Base-by-base conservation (phyloP, 257 asterid species). In the Plantago major region DNA sequence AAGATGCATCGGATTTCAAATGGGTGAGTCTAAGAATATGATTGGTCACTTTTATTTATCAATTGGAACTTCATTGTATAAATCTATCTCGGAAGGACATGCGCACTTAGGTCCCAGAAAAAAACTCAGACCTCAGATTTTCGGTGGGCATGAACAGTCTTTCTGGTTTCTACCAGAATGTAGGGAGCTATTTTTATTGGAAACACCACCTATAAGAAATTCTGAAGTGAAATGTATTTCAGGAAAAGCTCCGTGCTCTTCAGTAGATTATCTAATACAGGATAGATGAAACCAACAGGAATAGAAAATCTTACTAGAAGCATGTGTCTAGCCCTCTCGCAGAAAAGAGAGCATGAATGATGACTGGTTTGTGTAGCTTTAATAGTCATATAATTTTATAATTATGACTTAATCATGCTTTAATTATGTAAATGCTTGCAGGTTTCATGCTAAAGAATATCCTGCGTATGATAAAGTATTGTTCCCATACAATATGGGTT, bases 371-470 rank as follows among this genome's bases (percentile, higher is more conserved):
- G 16, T 47, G 47, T 50, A 38, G 60, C 44, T 17, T 44, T 1
- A 43, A 17, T 48, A 2, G 22, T 12, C 13, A 55, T 64, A 52
- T 57, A 58, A 22, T 46, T 46, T 43, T 70, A 3, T 49, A 9
- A 12, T 47, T 59, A 42, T 59, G 62, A 42, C 67, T 55, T 70
- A 62, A 58, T 65, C 38, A 38, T 22, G 44, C 54, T 38, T 61
- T 55, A 63, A 17, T 48, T 66, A 42, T 53, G 67, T 59, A 43
- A 56, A 46, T 50, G 58, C 71, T 77, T 75, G 40, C 85, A 91
- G 98, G 84, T 91, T 91, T 75, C 98, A 91, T 78, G 95, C 98
- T 9, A 91, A 78, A 78, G 98, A 91, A 74, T 91, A 91, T 74
- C 97, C 95, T 49, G 90, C 84, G 53, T 91, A 75, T 67, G 93